These are phyloP conservation scores for Pseudozyma thailandica DNA, from an alignment of 1,284 basidiomycete species.

Conservation along the genomic window DNA sequence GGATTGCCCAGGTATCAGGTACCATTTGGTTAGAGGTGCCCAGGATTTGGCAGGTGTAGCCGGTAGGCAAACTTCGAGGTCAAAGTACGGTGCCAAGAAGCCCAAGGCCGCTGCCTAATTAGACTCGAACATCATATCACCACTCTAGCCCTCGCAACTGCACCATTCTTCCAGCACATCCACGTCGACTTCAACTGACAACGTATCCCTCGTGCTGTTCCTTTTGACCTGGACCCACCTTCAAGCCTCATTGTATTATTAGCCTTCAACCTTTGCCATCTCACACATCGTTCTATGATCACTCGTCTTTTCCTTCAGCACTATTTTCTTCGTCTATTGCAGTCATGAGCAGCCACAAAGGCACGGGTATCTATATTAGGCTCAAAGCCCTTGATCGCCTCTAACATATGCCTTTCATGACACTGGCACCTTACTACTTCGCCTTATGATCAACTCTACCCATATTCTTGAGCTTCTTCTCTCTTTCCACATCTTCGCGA, in stretches of 20 bases:
- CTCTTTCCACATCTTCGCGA: constrained; percentile 62
- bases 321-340: background rate
- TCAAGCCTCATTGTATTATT: constrained; percentile 19
- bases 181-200: background rate
- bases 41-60: constrained; percentile 92
- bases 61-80: constrained; percentile 81
- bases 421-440: background rate
- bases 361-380: constrained; percentile 5
- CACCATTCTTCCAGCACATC: background rate
- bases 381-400: background rate
- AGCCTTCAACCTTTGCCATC: background rate
- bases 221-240: background rate
- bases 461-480: constrained; percentile 58
- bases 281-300: background rate
- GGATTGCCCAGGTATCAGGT: constrained; percentile 81
- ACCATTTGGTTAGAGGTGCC: constrained; percentile 93
- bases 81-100: constrained; percentile 95
- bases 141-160: no score
- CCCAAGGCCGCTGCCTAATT: constrained; percentile 71
- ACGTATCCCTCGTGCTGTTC: no score
- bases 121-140: background rate
- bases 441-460: constrained; percentile 46
- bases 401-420: background rate
- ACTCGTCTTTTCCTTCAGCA: no score
- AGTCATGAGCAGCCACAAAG: background rate